phyloP scores from a whole-genome alignment of 768 basidiomycete genomes.

The Tulasnella sp. region DNA sequence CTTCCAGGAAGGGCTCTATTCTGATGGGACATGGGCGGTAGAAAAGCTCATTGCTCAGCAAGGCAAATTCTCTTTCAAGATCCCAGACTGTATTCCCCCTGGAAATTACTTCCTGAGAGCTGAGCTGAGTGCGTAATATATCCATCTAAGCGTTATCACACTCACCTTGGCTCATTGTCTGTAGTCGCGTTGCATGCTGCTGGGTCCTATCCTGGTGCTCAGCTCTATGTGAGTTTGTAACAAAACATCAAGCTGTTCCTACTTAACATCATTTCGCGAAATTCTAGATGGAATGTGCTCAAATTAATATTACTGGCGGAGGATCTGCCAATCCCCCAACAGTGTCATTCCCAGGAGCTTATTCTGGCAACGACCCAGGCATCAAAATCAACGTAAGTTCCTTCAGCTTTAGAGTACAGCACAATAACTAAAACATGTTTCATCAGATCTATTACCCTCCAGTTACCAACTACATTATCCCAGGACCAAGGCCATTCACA shows the following conservation, averaged over 20 bases:
- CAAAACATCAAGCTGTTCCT: not conserved
- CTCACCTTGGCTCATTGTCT: too few species aligned
- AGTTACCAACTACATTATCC: constrained; percentile 8
- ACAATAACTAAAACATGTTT: too few species aligned
- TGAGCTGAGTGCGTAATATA: constrained; percentile 26
- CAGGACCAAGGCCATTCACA: constrained; percentile 10
- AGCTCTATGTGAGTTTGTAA: constrained; percentile 17
- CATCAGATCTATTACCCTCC: constrained; percentile 8
- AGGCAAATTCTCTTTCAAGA: constrained; percentile 37
- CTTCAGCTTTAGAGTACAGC: not conserved
- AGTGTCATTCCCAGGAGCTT: constrained; percentile 15
- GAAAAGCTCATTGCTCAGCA: constrained; percentile 36
- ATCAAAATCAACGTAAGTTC: constrained; percentile 34
- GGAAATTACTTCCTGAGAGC: constrained; percentile 39
- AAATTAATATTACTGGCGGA: constrained; percentile 29
- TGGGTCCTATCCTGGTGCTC: constrained; percentile 35
- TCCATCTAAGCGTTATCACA: too few species aligned
- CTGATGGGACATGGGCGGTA: constrained; percentile 32
- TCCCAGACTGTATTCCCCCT: constrained; percentile 35
- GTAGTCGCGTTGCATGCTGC: constrained; percentile 30
- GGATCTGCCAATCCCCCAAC: constrained; percentile 18
- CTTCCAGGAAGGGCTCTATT: constrained; percentile 12
- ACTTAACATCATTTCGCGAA: not conserved
- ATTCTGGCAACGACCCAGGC: constrained; percentile 27
- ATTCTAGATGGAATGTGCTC: constrained; percentile 23